These are phyloP conservation scores for Phytomonas sp. DNA, from an alignment of 208 protist genomes.

Conservation along the genomic window DNA sequence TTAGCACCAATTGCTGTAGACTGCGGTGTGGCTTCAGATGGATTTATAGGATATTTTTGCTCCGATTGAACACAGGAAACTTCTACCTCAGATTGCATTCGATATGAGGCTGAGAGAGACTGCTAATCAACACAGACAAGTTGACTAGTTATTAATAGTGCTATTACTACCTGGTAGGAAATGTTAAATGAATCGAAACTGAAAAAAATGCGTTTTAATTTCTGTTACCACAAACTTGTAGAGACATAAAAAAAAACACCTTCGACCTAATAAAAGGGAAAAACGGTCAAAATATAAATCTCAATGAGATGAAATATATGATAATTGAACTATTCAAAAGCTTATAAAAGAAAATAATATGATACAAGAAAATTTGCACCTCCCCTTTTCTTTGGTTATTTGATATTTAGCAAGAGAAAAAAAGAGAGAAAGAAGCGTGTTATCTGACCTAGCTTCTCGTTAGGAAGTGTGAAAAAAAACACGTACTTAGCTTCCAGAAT, in stretches of 20 bases:
- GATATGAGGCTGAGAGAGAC: too few relatives aligned
- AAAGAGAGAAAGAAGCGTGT: conserved; percentile 12
- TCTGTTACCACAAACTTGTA: not conserved
- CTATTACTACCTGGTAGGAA: too few relatives aligned
- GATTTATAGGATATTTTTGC: too few relatives aligned
- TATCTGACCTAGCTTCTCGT: not conserved
- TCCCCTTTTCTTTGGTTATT: conserved; percentile 7
- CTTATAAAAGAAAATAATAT: conserved; percentile 4
- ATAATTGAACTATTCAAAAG: not conserved
- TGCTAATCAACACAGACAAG: too few relatives aligned
- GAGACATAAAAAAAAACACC: not conserved
- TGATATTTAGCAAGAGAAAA: conserved; percentile 1
- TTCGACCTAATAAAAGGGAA: not conserved
- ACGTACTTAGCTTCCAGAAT: too few relatives aligned
- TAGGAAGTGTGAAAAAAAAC: too few relatives aligned
- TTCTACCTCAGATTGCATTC: too few relatives aligned
- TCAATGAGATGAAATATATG: conserved; percentile 3
- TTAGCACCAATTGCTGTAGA: too few relatives aligned
- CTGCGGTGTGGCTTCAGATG: too few relatives aligned
- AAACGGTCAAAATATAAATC: not conserved
- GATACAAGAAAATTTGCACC: conserved; percentile 7
- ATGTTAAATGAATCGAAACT: not conserved
- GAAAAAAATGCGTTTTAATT: conserved; percentile 8
- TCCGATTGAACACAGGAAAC: too few relatives aligned
- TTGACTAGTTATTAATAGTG: too few relatives aligned